A percentile compares a stretch with the other conserved stretches of the same genome.
phyloP scores from a whole-genome alignment of 805 yeast genomes.

The Ogataea thermomethanolica region DNA sequence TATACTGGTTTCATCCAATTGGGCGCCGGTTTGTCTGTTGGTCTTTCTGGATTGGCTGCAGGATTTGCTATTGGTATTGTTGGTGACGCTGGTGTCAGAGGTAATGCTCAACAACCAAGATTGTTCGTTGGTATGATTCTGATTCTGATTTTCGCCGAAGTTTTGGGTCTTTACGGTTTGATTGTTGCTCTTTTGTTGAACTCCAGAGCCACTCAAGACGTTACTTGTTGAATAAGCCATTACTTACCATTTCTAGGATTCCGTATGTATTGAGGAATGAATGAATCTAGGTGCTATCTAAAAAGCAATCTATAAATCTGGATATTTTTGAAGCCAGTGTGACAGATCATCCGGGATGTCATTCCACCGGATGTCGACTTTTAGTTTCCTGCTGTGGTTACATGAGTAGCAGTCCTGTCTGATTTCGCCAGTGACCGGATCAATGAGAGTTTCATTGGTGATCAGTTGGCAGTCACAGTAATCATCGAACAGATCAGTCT shows the following conservation, averaged over 20 bases:
- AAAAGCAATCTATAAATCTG: slow-evolving; percentile 8
- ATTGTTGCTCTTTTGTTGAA: slow-evolving; percentile 96
- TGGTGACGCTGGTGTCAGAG: slow-evolving; percentile 99
- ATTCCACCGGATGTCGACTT: slow-evolving; percentile 30
- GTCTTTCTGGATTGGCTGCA: slow-evolving; percentile 95
- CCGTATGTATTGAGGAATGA: slow-evolving; percentile 6
- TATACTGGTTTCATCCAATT: slow-evolving; percentile 97
- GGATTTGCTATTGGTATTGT: slow-evolving; percentile 99
- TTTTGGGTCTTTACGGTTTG: slow-evolving; percentile 58
- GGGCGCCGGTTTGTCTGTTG: slow-evolving; percentile 97
- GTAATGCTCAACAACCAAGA: slow-evolving; percentile 97
- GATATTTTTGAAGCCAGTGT: slow-evolving; percentile 15
- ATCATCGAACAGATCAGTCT: slow-evolving; percentile 1
- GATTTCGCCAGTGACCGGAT: slow-evolving; percentile 19
- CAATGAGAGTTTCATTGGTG: slow-evolving; percentile 21
- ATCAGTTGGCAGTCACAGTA: slow-evolving; percentile 10
- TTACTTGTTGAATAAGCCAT: slow-evolving; percentile 53
- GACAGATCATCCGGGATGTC: slow-evolving; percentile 35
- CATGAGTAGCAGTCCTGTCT: slow-evolving; percentile 9
- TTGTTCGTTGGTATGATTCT: slow-evolving; percentile 53
- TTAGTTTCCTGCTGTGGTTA: slow-evolving; percentile 6
- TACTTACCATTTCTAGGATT: slow-evolving; percentile 3
- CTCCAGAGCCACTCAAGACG: slow-evolving; percentile 96
- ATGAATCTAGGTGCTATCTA: slow-evolving; percentile 6
- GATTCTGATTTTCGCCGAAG: slow-evolving; percentile 13